Evolutionary conservation across 2,329 filamentous ascomycete genomes (phyloP), one percentile per base, ranked within the genome.

Genomic region (Phaeophleospora eucalypticola): DNA sequence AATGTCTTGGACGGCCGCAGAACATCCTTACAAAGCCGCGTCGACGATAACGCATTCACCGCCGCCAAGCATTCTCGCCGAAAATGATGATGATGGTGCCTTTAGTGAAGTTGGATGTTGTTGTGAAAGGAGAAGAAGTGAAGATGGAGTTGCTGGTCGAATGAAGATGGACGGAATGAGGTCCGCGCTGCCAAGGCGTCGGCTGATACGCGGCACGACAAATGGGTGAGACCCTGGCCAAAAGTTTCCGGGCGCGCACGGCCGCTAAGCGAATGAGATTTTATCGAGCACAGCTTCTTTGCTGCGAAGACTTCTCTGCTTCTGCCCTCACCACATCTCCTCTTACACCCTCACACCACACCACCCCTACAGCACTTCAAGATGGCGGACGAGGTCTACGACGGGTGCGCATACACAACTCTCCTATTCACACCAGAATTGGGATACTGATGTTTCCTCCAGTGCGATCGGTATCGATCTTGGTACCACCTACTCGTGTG

Each of bases 401-500:
- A 98, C 74, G 93, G 93, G 87, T 29, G 93, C 93, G 83, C n/a
- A n/a, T n/a, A n/a, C n/a, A n/a, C n/a, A n/a, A n/a, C 89, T 97
- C 79, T 93, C 93, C 84, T 33, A 16, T 24, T 9, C 27, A 18
- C 18, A 37, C 36, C 43, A 87, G n/a, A n/a, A n/a, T n/a, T n/a
- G n/a, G n/a, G n/a, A n/a, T n/a, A n/a, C n/a, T 29, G 12, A 29
- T 29, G 7, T 7, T 7, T 29, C 6, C 24, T 7, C 6, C 24
- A 29, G 24, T 86, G 91, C 91, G 83, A 89, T 97, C 79, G 91
- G 91, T 83, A 98, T 98, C 80, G 93, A 98, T 85, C 83, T 98
- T 79, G 93, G 93, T 76, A 98, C 93, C 65, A 98, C 93, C 75
- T 98, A 98, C 84, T 97, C 93, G 69, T 98, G 93, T 77, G 93